Base-by-base conservation (phyloP, 192 early-diverging fungal species). In the Podila epigama region DNA sequence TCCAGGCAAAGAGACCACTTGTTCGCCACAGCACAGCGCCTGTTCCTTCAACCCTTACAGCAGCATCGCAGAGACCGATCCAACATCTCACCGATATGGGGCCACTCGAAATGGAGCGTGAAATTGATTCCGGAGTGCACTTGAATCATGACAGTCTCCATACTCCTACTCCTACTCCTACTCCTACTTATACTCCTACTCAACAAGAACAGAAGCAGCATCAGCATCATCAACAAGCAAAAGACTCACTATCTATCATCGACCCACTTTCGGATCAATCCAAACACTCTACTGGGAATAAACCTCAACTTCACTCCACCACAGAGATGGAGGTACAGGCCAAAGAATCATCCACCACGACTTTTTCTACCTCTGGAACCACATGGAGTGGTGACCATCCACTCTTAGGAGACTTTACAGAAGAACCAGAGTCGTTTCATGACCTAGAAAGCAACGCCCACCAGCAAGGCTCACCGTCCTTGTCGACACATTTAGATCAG, bases 341-440 rank as follows among this genome's bases (percentile, higher is more conserved):
- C 15, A 53, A 22, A n/a, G 8, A 40, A 22, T 25, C 34, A 35
- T 35, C 44, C 34, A 37, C 5, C 22, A 41, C 4, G 29, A 33
- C 0, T 59, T 44, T 7, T 16, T 48, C 44, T 18, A 22, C 44
- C 11, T 11, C n/a, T 7, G 36, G 65, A 5, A 36, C 65, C 9
- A 54, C 51, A 2, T 75, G 71, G 71, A 60, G 56, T n/a, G 71
- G 71, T 10, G 58, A 33, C 29, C 71, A 75, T 18, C 71, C 71
- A 4, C 54, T 75, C n/a, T 29, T 75, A 11, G 28, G 57, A 13
- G 71, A 68, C 37, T 67, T 62, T 31, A 58, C 71, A 8, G 28
- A 39, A 32, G 71, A 75, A 31, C 65, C 71, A 4, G 65, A 67
- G 1, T 5, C 40, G 12, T 32, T 66, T 16, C 39, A 20, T 48